A percentile compares a stretch with the other conserved stretches of the same genome.
These are phyloP conservation scores for Chionographis japonica DNA, from an alignment of 106 monocot species.

Conservation along the genomic window DNA sequence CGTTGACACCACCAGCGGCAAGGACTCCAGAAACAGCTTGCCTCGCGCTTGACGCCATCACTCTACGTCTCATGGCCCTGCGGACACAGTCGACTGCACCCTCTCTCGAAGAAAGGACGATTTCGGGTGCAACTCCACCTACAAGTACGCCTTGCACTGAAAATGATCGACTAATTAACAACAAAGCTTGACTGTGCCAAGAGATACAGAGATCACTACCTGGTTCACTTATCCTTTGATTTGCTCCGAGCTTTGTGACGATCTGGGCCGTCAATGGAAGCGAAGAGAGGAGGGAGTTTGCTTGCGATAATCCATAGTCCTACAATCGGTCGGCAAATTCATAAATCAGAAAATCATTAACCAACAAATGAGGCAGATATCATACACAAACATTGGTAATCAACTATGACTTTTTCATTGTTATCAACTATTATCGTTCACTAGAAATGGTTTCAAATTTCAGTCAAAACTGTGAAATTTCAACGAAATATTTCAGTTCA, in stretches of 20 bases:
- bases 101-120: conserved; percentile 43
- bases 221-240: neutral
- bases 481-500: no score
- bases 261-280: conserved; percentile 44
- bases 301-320: conserved; percentile 63
- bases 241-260: neutral
- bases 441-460: no score
- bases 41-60: conserved; percentile 63
- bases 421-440: no score
- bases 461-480: no score
- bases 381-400: no score
- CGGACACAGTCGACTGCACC: conserved; percentile 36
- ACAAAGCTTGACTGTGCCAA: neutral
- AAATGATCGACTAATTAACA: neutral
- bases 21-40: conserved; percentile 78
- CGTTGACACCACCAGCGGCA: conserved; percentile 66
- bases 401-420: no score
- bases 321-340: conserved; percentile 6
- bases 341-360: neutral
- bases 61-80: conserved; percentile 48
- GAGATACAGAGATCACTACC: conserved; percentile 10
- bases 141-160: neutral
- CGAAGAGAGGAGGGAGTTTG: conserved; percentile 48
- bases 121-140: conserved; percentile 19
- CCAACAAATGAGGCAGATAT: no score